Conservation (phyloP, 1,284 basidiomycete genomes). For the Moniliella sp. region DNA sequence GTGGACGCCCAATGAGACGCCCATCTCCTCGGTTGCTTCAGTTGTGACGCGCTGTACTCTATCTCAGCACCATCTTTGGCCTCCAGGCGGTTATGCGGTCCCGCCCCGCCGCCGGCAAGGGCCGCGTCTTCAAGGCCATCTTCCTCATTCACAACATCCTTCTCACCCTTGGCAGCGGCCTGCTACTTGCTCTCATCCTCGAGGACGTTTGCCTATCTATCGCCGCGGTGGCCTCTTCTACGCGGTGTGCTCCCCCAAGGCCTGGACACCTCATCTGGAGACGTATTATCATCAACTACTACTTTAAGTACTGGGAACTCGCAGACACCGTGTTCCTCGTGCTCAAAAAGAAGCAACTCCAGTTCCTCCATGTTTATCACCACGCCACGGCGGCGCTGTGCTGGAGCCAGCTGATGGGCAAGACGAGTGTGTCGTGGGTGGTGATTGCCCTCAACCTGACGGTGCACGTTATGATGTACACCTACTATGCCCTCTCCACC, state of each 20-base stretch:
- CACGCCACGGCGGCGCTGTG: slow-evolving; percentile 89
- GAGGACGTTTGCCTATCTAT: slow-evolving; percentile 41
- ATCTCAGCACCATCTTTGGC: slow-evolving; percentile 72
- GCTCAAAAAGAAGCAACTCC: slow-evolving; percentile 90
- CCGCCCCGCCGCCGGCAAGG: slow-evolving; percentile 58
- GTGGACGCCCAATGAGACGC: slow-evolving; percentile 18
- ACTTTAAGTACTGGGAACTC: slow-evolving; percentile 10
- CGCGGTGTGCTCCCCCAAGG: slow-evolving; percentile 52
- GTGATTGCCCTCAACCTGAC: slow-evolving; percentile 78
- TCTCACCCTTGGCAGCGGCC: slow-evolving; percentile 56
- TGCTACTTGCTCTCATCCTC: slow-evolving; percentile 63
- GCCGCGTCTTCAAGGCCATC: slow-evolving; percentile 44
- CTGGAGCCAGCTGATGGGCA: slow-evolving; percentile 67
- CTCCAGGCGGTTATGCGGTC: no score
- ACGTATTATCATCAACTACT: slow-evolving; percentile 76
- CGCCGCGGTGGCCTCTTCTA: slow-evolving; percentile 32
- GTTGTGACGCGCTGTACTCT: slow-evolving; percentile 42
- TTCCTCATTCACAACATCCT: slow-evolving; percentile 84
- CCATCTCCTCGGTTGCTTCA: slow-evolving; percentile 14
- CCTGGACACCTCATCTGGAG: slow-evolving; percentile 47
- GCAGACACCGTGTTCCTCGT: slow-evolving; percentile 89
- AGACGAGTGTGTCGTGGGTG: slow-evolving; percentile 64
- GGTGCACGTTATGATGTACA: slow-evolving; percentile 95
- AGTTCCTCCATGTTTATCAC: slow-evolving; percentile 94
- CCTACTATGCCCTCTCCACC: slow-evolving; percentile 35